Evolutionary conservation across 306 rosid species (phyloP).

Genomic region (Inga laurina): DNA sequence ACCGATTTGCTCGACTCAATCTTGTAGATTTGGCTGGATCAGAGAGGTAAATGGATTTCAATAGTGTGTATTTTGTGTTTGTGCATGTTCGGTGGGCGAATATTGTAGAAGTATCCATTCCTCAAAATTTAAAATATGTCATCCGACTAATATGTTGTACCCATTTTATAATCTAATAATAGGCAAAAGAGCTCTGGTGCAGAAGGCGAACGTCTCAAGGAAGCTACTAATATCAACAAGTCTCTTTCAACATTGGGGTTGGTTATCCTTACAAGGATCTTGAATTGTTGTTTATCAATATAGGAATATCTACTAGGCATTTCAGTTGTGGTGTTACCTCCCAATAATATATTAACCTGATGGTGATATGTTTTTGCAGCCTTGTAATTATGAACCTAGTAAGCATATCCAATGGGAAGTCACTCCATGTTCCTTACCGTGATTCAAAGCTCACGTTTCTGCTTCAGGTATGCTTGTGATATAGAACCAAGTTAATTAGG

Average conservation of each 20-base stretch:
- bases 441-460: conserved; percentile 96
- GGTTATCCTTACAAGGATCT: conserved; percentile 34
- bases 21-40: conserved; percentile 99
- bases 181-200: conserved; percentile 99
- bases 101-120: background rate
- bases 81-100: conserved; percentile 9
- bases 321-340: conserved; percentile 10
- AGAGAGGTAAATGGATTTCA: conserved; percentile 68
- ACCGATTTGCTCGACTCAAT: conserved; percentile 92
- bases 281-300: conserved; percentile 15
- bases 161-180: conserved; percentile 36
- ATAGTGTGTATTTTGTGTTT: conserved; percentile 8
- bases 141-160: conserved; percentile 1
- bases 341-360: conserved; percentile 10
- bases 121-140: background rate
- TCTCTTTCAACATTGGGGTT: conserved; percentile 98
- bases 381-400: conserved; percentile 98
- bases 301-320: background rate
- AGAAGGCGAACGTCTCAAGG: conserved; percentile 98
- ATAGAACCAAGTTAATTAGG: conserved; percentile 18
- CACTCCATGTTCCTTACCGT: conserved; percentile 94
- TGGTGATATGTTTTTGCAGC: conserved; percentile 49
- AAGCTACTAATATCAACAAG: conserved; percentile 96
- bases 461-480: conserved; percentile 75
- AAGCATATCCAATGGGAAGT: conserved; percentile 81